phyloP scores from a whole-genome alignment of 306 rosid genomes.

The Begonia loranthoides region DNA sequence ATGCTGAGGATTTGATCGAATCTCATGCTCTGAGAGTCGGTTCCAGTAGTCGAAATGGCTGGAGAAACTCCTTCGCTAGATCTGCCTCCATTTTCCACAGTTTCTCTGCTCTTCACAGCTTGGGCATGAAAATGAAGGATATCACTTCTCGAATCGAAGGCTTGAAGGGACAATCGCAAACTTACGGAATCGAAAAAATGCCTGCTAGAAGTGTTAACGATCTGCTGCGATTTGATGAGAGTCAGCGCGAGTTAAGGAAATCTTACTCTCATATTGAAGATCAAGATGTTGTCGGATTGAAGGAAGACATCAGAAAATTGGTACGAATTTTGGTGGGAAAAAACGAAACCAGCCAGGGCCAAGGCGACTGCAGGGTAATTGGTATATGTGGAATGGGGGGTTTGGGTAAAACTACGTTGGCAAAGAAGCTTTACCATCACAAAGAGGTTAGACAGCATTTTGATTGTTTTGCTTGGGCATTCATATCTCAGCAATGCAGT shows the following conservation, averaged over 20 bases:
- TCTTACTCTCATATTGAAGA: conserved; percentile 34
- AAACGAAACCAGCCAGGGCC: conserved; percentile 2
- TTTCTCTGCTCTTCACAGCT: background rate
- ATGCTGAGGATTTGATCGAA: conserved; percentile 38
- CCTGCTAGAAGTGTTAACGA: background rate
- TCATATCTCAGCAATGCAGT: conserved; percentile 42
- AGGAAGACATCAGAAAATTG: conserved; percentile 15
- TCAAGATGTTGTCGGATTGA: conserved; percentile 30
- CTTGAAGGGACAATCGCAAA: conserved; percentile 6
- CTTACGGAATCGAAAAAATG: background rate
- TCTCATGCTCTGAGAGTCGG: conserved; percentile 19
- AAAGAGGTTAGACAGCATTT: conserved; percentile 20
- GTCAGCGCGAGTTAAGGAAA: conserved; percentile 20
- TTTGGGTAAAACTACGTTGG: conserved; percentile 49
- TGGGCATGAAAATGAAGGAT: conserved; percentile 12
- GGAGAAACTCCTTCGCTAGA: conserved; percentile 3
- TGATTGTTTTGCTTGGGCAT: conserved; percentile 36
- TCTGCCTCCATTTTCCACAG: background rate
- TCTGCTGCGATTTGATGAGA: background rate
- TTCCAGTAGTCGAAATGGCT: background rate
- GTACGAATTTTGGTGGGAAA: conserved; percentile 15
- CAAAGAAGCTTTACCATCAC: conserved; percentile 22
- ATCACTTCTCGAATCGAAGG: conserved; percentile 7
- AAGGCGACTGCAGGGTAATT: conserved; percentile 6
- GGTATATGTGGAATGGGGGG: conserved; percentile 51